Conservation (phyloP, 345 rosid genomes). For the Rhodamnia rubescens region DNA sequence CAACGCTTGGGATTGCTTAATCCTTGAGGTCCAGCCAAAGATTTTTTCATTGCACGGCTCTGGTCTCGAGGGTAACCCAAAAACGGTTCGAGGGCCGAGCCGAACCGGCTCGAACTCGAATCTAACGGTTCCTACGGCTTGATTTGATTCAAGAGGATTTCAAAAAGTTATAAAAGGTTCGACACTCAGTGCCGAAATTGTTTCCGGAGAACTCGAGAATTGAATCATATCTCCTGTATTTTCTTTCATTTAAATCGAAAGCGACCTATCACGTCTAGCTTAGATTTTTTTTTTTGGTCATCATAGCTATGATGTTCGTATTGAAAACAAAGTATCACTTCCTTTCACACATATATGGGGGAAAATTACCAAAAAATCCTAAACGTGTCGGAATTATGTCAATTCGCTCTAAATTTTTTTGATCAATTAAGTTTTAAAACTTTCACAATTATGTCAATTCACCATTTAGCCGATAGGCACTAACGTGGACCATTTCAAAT, state of each 20-base stretch:
- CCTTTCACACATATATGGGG: neutral
- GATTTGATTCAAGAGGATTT: neutral
- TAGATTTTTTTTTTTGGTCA: neutral
- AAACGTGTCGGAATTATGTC: no score
- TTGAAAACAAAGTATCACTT: neutral
- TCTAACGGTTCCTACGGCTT: neutral
- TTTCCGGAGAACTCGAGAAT: neutral
- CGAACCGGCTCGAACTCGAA: neutral
- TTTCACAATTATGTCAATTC: no score
- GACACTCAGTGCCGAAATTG: neutral
- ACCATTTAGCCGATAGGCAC: no score
- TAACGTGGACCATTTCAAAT: no score
- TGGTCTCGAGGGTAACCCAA: neutral
- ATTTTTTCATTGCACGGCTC: neutral
- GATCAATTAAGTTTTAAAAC: no score
- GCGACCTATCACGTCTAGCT: neutral
- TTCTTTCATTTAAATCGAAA: neutral
- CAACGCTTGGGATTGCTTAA: neutral
- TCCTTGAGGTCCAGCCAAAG: neutral
- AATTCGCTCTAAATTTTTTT: no score
- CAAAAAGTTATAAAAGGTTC: neutral
- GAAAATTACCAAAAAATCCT: no score
- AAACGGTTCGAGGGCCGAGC: neutral
- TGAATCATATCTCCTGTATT: neutral
- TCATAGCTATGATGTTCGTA: neutral